Conservation (phyloP, 2,329 filamentous ascomycete species). For the Magnaporthiopsis poae region DNA sequence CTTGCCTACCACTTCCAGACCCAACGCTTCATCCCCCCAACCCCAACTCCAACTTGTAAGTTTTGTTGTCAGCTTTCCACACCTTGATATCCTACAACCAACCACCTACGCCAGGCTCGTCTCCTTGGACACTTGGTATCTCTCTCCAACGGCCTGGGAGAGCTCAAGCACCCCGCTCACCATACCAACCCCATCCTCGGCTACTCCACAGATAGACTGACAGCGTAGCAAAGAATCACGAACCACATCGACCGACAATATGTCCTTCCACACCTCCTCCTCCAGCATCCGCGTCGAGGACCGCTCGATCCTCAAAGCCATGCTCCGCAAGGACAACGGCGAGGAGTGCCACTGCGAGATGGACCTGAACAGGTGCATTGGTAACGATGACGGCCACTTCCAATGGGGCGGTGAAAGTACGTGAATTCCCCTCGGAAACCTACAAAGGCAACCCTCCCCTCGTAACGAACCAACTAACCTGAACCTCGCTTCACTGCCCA, state of each 20-base stretch:
- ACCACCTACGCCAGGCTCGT: background rate
- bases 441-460: background rate
- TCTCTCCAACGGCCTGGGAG: background rate
- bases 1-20: background rate
- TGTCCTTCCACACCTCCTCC: slow-evolving; percentile 8
- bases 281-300: slow-evolving; percentile 6
- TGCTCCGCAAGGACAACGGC: background rate
- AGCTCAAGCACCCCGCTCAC: background rate
- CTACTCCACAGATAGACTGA: background rate
- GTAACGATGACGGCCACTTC: slow-evolving; percentile 23
- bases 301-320: slow-evolving; percentile 3
- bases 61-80: background rate
- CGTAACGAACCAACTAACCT: slow-evolving; percentile 6
- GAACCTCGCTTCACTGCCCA: background rate
- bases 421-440: background rate
- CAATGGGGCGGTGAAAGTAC: slow-evolving; percentile 29
- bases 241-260: background rate
- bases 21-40: background rate
- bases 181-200: background rate
- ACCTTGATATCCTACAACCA: background rate
- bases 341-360: background rate
- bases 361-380: slow-evolving; percentile 6
- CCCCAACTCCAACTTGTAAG: background rate
- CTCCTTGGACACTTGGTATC: background rate
- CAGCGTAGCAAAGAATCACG: background rate